A percentile compares a stretch with the other conserved stretches of the same genome.
These are phyloP conservation scores for Stagonosporopsis cucurbitacearum DNA, from an alignment of 2,329 filamentous ascomycete species.

Conservation along the genomic window DNA sequence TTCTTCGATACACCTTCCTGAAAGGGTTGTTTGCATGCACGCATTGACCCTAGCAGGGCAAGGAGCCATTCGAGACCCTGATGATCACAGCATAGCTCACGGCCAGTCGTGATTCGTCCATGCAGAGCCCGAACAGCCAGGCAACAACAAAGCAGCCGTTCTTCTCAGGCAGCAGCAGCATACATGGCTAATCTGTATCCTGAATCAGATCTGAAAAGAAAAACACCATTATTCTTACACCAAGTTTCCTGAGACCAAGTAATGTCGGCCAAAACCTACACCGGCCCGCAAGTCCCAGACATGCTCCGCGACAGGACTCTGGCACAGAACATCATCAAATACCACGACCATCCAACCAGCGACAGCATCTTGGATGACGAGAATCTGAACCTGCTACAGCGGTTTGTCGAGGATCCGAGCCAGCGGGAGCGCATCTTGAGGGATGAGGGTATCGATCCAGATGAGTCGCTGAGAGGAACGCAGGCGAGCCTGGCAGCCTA, in stretches of 20 bases:
- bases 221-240: not conserved
- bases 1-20: not conserved
- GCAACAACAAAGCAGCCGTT: not conserved
- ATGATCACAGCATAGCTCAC: not conserved
- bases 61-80: not conserved
- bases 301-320: conserved; percentile 8
- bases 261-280: conserved; percentile 8
- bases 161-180: conserved; percentile 4
- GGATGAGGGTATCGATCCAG: conserved; percentile 3
- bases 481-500: conserved; percentile 1
- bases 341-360: conserved; percentile 11
- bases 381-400: not conserved
- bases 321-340: conserved; percentile 10
- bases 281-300: conserved; percentile 5
- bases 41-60: no score
- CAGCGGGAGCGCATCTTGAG: not conserved
- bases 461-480: not conserved
- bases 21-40: no score
- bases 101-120: not conserved
- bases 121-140: not conserved
- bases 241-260: not conserved
- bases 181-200: not conserved
- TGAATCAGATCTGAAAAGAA: not conserved
- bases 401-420: conserved; percentile 2
- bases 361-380: conserved; percentile 8